Base-by-base conservation (phyloP, 352 stramenopile species). In the Phytophthora fragariae region DNA sequence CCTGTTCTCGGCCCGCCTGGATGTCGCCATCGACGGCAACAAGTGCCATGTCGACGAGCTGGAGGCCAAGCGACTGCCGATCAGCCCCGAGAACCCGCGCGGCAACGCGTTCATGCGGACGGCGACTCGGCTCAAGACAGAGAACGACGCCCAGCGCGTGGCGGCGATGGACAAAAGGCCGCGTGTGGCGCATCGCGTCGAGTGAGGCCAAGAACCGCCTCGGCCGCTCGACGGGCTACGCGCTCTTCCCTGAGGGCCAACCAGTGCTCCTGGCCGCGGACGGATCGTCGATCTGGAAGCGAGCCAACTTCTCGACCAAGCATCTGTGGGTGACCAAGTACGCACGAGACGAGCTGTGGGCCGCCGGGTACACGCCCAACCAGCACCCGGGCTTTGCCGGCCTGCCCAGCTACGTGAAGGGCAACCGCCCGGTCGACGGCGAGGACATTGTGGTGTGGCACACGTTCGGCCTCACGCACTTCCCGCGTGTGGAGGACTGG, bases 241-340 rank as follows among this genome's bases (percentile, higher is more conserved):
- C 89, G 15, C 71, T 94, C 9, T 65, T 90, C 24, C 85, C 85
- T 2, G 77, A 89, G 47, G 75, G 83, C 0, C 70, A 88, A 41
- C 86, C 86, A 9, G 50, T 85, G 46, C 55, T 94, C 14, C 72
- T 94, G 14, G 86, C 84, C 6, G 73, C 82, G 2, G 77, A 87
- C 31, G 74, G 80, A 5, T 84, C 73, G 4, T 86, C 79, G 3
- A 83, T 95, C 49, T 79, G 78, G 31, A 85, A 85, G 57, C 89
- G 89, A 31, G 87, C 81, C 17, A 74, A 73, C 35, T 95, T 92
- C 72, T 83, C 86, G 5, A 87, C 70, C 39, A 88, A 91, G 41
- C 72, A 91, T 67, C 56, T 95, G 21, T 95, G 86, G 85, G 89
- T 94, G 33, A 95, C 89, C 12, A 83, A 81, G 49, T 89, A 92